Base-by-base conservation (phyloP, 768 basidiomycete genomes). In the Rhodosporidiobolus odoratus region DNA sequence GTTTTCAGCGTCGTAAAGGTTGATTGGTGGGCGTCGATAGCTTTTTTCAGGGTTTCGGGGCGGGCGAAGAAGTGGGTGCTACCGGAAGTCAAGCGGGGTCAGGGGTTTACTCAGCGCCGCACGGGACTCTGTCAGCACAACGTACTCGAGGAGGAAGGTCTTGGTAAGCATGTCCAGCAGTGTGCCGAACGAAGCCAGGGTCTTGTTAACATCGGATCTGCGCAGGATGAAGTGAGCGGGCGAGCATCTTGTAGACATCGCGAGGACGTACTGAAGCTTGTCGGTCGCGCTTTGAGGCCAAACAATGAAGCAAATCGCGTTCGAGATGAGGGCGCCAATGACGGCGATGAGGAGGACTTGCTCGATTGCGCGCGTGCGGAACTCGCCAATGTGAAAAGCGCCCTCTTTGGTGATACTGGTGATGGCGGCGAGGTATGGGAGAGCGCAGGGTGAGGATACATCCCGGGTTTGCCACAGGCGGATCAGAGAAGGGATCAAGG, bases 1-100 rank as follows among this genome's bases (percentile, higher is more conserved):
- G 89, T 88, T 81, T 93, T 92, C 67, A 99, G 84, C 48, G 86
- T 87, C 13, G 90, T 94, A 78, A 98, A 98, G 62, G 90, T 90
- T 45, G 86, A 85, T 73, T 95, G 91, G 75, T 98, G 95, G 56
- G 86, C 84, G 72, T 89, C 85, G 52, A 92, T 88, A 1, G 95
- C 94, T 27, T 84, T 84, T 71, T 89, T 87, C 58, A 97, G 83
- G 71, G 85, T 86, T 35, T 85, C 85, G 35, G 73, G 57, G 13
- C 52, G 85, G 81, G 72, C 85, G 85, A 21, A 82, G 34, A 62
- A 41, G 83, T 48, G 84, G 83, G 68, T 83, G 84, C 56, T 84
- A 27, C 9, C 13, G 15, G 37, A n/a, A 8, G 27, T 13, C 12
- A 43, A 73, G 37, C 30, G 2, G 19, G 25, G 25, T n/a, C n/a